A percentile compares a stretch with the other conserved stretches of the same genome.
phyloP scores from a whole-genome alignment of 1,284 basidiomycete genomes.

The Trametes sp. region DNA sequence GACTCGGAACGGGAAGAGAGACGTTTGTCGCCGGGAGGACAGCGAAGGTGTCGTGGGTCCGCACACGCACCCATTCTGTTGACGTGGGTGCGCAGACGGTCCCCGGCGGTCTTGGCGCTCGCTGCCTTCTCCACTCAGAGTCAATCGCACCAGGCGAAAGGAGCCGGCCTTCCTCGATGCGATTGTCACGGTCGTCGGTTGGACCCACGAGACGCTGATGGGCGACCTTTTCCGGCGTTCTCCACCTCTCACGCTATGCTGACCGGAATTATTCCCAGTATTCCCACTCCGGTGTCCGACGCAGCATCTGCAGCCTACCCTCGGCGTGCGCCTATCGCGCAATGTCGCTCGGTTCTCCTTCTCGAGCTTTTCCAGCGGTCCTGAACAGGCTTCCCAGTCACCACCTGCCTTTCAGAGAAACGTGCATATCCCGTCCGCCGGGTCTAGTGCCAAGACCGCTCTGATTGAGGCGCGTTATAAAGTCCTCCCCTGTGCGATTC shows the following conservation, averaged over 20 bases:
- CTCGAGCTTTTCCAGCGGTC: constrained; percentile 25
- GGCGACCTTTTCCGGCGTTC: constrained; percentile 22
- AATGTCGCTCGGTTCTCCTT: constrained; percentile 24
- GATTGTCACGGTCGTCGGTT: constrained; percentile 12
- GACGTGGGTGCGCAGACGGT: constrained; percentile 22
- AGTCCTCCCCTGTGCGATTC: constrained; percentile 20
- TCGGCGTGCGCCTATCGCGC: constrained; percentile 30
- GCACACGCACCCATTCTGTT: constrained; percentile 2
- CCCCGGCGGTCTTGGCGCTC: constrained; percentile 18
- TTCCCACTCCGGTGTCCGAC: constrained; percentile 29
- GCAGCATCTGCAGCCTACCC: constrained; percentile 3
- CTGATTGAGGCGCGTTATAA: constrained; percentile 24
- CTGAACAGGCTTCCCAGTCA: constrained; percentile 24
- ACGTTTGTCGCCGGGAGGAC: constrained; percentile 4
- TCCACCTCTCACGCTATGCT: constrained; percentile 26
- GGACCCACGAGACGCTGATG: constrained; percentile 18
- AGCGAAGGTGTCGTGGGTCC: constrained; percentile 15
- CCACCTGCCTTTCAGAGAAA: constrained; percentile 24
- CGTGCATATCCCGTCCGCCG: constrained; percentile 21
- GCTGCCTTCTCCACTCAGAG: constrained; percentile 15
- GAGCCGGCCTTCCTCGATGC: constrained; percentile 17
- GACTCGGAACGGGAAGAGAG: not conserved
- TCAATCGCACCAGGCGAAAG: constrained; percentile 19
- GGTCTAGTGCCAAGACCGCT: constrained; percentile 29
- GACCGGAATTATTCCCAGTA: constrained; percentile 1